Conservation (phyloP, 305 asterid genomes). For the Fraxinus floribunda region DNA sequence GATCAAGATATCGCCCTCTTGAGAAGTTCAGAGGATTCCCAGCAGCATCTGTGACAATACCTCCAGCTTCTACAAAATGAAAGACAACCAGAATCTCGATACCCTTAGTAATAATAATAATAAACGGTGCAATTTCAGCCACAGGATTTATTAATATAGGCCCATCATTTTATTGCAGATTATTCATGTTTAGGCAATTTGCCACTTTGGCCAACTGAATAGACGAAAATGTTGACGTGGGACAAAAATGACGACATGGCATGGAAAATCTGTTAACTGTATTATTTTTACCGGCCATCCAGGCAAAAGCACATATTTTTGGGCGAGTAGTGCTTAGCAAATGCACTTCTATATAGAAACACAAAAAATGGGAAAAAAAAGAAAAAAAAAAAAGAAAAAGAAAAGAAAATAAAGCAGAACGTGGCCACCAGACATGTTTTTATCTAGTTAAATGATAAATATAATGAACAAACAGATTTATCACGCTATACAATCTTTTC, state of each 20-base stretch:
- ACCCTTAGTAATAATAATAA: not conserved
- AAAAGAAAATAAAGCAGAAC: not conserved
- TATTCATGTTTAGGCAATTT: not conserved
- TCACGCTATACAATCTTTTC: not conserved
- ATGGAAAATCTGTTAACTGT: not conserved
- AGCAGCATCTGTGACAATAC: constrained; percentile 73
- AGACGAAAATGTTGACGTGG: not conserved
- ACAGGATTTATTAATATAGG: not conserved
- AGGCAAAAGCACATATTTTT: not conserved
- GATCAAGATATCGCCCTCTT: constrained; percentile 77
- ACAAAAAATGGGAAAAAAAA: not conserved
- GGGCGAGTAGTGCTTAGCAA: not conserved
- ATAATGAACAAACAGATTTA: not conserved
- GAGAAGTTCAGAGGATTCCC: constrained; percentile 92
- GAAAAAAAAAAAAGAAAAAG: too few relatives aligned
- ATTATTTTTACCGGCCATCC: not conserved
- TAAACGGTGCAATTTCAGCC: not conserved
- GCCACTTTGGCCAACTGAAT: not conserved
- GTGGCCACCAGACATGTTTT: not conserved
- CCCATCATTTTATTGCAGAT: not conserved
- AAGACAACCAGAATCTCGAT: not conserved
- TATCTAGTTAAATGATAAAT: not conserved
- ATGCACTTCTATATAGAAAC: not conserved
- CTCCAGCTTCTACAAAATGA: constrained; percentile 82
- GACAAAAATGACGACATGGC: not conserved